Base-by-base conservation (phyloP, 2,329 filamentous ascomycete species). In the Penicillium sp. region DNA sequence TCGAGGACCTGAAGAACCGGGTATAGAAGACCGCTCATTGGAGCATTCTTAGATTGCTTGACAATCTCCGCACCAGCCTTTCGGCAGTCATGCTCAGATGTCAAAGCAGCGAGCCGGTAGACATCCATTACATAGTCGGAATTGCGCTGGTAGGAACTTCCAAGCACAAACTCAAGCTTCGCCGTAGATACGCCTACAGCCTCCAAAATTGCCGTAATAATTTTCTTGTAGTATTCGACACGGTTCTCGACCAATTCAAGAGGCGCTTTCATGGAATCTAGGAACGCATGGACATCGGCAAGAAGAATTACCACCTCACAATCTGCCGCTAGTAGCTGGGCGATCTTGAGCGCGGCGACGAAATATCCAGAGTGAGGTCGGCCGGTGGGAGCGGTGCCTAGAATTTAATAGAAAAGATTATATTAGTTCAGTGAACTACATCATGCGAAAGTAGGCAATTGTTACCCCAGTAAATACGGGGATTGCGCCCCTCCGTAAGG, bases 51-150 rank as follows among this genome's bases (percentile, higher is more conserved):
- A 4, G 88, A 85, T 77, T 97, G 91, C 81, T 97, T 97, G 62
- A 99, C 93, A 10, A 97, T 85, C 74, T 97, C 94, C 1, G 91
- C 90, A 40, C 93, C 93, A 0, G 93, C 92, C 75, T 91, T 93
- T 74, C 91, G 90, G n/a, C 91, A 90, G 68, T 94, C 86, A 69
- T 92, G 85, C 74, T 91, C 85, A 4, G 65, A 64, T 2, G 62
- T 58, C 58, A 69, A 74, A 3, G 84, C 83, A 43, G 81, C 82
- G 60, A 97, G 72, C 69, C 89, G 85, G 76, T 92, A 93, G 32
- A 96, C 76, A 70, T 97, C 93, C 89, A 96, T 94, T 56, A 87
- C 84, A 76, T 97, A 97, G 40, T 85, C 57, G 74, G 84, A 48
- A 23, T 32, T 62, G 39, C 57, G 60, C 71, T 97, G 91, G 83